Evolutionary conservation across 2,329 filamentous ascomycete species (phyloP).

Genomic region (Venturia nashicola): DNA sequence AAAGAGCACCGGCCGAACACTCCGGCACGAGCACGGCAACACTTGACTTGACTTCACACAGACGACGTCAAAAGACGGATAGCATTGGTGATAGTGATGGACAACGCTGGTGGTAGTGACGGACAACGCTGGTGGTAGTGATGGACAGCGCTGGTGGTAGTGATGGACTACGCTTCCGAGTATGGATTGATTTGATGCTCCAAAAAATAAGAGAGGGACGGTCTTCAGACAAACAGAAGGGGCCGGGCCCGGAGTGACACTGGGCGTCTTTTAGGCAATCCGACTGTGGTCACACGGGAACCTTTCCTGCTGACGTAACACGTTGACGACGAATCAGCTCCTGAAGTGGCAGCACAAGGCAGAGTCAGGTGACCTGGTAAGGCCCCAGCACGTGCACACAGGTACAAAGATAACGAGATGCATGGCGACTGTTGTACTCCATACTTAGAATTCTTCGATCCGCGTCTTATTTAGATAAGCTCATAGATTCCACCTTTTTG

Average conservation of each 20-base stretch:
- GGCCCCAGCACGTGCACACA: not conserved
- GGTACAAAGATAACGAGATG: not conserved
- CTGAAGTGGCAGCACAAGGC: not conserved
- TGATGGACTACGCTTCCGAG: no score
- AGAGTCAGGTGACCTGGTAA: not conserved
- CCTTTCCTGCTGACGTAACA: not conserved
- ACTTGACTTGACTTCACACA: not conserved
- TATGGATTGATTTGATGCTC: no score
- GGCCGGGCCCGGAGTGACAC: not conserved
- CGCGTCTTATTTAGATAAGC: not conserved
- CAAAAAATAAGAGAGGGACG: no score
- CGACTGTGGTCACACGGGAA: not conserved
- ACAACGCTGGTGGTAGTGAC: no score
- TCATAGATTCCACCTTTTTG: not conserved
- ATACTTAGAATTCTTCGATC: not conserved
- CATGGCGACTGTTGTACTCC: not conserved
- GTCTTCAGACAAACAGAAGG: not conserved
- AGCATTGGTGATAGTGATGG: not conserved
- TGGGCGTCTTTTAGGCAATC: not conserved
- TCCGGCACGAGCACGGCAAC: not conserved
- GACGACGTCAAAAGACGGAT: not conserved
- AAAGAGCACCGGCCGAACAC: not conserved
- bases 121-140: no score
- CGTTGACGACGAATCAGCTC: not conserved
- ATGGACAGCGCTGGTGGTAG: no score